A percentile compares a stretch with the other conserved stretches of the same genome.
phyloP scores from a whole-genome alignment of 2,329 filamentous ascomycete species.

The Penicillium sp. region DNA sequence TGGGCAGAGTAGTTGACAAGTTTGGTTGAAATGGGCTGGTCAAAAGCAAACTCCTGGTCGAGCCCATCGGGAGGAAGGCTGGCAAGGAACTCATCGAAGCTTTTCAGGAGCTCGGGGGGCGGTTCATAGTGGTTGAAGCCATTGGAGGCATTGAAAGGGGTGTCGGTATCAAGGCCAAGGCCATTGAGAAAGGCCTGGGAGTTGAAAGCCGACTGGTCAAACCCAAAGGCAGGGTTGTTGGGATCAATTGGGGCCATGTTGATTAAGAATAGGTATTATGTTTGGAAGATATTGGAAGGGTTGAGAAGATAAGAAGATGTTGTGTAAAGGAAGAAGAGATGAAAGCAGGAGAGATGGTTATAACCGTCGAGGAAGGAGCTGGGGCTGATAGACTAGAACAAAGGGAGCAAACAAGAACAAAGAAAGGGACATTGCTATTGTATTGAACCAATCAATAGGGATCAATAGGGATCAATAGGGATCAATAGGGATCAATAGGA shows the following conservation, averaged over 20 bases:
- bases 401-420: neutral
- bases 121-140: neutral
- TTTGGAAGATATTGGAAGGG: neutral
- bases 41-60: neutral
- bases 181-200: neutral
- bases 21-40: neutral
- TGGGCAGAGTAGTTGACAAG: neutral
- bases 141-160: neutral
- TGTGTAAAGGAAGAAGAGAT: neutral
- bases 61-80: neutral
- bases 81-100: neutral
- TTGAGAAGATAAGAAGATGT: neutral
- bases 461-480: neutral
- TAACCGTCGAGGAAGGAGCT: neutral
- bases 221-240: neutral
- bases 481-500: neutral
- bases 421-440: neutral
- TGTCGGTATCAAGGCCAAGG: neutral
- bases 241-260: neutral
- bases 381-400: neutral
- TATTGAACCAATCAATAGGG: neutral
- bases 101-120: neutral
- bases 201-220: neutral
- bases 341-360: neutral
- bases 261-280: neutral